A percentile compares a stretch with the other conserved stretches of the same genome.
These are phyloP conservation scores for Austropuccinia psidii DNA, from an alignment of 1,284 basidiomycete genomes.

Conservation along the genomic window DNA sequence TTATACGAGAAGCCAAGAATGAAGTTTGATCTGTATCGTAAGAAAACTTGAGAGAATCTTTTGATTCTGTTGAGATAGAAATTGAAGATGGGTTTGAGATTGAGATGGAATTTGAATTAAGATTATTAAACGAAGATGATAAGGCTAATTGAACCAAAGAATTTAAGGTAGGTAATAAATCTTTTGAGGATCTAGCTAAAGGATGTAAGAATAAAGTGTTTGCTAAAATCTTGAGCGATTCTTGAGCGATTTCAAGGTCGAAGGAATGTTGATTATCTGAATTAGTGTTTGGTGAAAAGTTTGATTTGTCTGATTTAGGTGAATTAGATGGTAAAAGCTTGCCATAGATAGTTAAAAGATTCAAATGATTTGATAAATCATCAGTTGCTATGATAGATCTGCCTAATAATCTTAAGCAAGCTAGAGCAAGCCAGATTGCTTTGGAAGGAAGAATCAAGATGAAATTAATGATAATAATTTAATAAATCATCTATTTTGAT, in stretches of 20 bases:
- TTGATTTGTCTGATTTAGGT: not conserved
- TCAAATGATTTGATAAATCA: constrained; percentile 3
- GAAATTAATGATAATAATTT: not conserved
- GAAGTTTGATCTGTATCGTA: constrained; percentile 44
- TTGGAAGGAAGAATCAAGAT: not conserved
- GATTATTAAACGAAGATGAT: no score
- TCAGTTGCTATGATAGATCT: constrained; percentile 17
- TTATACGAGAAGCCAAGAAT: constrained; percentile 64
- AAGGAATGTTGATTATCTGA: not conserved
- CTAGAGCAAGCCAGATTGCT: constrained; percentile 14
- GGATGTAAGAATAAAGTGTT: constrained; percentile 33
- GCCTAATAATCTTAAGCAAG: not conserved
- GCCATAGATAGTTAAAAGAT: constrained; percentile 10
- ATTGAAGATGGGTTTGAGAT: no score
- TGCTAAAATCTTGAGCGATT: constrained; percentile 17
- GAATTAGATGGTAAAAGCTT: constrained; percentile 8
- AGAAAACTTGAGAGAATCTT: not conserved
- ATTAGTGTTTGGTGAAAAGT: not conserved
- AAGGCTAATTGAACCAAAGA: constrained; percentile 4
- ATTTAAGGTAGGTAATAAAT: constrained; percentile 21
- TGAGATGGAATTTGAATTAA: no score
- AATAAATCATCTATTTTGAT: not conserved
- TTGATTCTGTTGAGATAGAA: not conserved
- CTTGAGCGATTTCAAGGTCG: constrained; percentile 11
- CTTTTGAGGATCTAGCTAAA: constrained; percentile 8